These are phyloP conservation scores for Trypanosoma theileri DNA, from an alignment of 208 protist genomes.

Conservation along the genomic window DNA sequence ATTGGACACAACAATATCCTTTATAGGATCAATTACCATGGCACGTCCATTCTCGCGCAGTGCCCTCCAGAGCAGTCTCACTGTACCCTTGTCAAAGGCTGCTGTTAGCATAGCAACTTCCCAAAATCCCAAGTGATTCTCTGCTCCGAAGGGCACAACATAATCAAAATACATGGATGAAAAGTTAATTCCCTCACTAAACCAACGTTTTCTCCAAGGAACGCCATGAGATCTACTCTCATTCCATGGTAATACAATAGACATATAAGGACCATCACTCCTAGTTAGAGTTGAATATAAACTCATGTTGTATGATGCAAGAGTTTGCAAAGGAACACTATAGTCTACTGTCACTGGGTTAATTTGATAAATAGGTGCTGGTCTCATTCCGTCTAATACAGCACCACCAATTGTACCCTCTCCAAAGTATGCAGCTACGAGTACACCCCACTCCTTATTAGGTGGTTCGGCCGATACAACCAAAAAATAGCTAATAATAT, in stretches of 20 bases:
- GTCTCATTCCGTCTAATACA: constrained; percentile 10
- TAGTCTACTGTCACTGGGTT: constrained; percentile 1
- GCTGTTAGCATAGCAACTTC: constrained; percentile 43
- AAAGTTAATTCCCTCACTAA: constrained; percentile 17
- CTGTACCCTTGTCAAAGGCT: constrained; percentile 2
- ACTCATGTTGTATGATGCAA: constrained; percentile 1
- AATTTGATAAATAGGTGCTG: constrained; percentile 5
- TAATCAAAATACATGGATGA: constrained; percentile 63
- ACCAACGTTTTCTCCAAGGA: neutral
- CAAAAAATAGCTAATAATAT: constrained; percentile 23
- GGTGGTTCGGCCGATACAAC: constrained; percentile 8
- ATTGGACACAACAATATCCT: constrained; percentile 48
- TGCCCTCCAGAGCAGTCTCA: constrained; percentile 25
- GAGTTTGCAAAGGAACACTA: neutral
- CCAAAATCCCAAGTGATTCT: constrained; percentile 44
- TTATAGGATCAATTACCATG: constrained; percentile 43
- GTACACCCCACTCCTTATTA: constrained; percentile 10
- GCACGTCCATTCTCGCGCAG: constrained; percentile 53
- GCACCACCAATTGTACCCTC: neutral
- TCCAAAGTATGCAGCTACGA: constrained; percentile 5
- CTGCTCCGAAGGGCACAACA: constrained; percentile 45
- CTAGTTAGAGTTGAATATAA: neutral
- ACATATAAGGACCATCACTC: constrained; percentile 30
- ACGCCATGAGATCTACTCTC: constrained; percentile 5
- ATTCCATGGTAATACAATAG: constrained; percentile 43